These are phyloP conservation scores for Coemansia sp. DNA, from an alignment of 192 early-diverging fungal genomes.

Conservation along the genomic window DNA sequence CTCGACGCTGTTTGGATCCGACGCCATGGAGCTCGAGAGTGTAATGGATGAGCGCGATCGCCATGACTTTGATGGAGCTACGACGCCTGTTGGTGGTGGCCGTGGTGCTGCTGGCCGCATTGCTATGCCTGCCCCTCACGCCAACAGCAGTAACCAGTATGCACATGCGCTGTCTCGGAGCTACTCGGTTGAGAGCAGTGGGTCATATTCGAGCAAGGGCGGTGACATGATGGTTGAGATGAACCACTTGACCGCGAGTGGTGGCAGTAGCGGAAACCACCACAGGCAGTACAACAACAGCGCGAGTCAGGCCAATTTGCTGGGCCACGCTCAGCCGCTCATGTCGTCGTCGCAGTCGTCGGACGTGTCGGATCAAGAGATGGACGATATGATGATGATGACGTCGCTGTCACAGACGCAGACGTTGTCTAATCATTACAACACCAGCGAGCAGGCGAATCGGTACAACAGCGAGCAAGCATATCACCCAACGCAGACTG, in stretches of 20 bases:
- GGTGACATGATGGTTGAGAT: constrained; percentile 25
- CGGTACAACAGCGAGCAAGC: no score
- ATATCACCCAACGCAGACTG: background rate
- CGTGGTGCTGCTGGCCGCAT: constrained; percentile 1
- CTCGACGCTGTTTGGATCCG: constrained; percentile 46
- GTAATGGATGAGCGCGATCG: constrained; percentile 55
- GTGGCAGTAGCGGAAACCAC: background rate
- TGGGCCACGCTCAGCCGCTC: constrained; percentile 27
- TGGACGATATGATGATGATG: constrained; percentile 16
- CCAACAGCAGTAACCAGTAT: background rate
- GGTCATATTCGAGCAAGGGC: background rate
- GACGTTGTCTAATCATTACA: background rate
- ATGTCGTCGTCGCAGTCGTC: constrained; percentile 2
- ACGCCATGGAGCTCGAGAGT: constrained; percentile 33
- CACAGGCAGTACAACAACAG: background rate
- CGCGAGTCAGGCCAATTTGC: constrained; percentile 41
- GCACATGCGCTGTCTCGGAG: constrained; percentile 26
- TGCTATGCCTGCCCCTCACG: background rate
- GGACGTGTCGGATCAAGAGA: constrained; percentile 13
- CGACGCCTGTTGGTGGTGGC: constrained; percentile 21
- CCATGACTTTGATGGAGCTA: constrained; percentile 52
- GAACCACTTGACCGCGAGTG: constrained; percentile 12
- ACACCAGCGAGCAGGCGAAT: background rate
- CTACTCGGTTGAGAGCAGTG: constrained; percentile 45
- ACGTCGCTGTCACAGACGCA: constrained; percentile 9